phyloP scores from a whole-genome alignment of 2,329 filamentous ascomycete genomes.

The Botryotinia globosa region DNA sequence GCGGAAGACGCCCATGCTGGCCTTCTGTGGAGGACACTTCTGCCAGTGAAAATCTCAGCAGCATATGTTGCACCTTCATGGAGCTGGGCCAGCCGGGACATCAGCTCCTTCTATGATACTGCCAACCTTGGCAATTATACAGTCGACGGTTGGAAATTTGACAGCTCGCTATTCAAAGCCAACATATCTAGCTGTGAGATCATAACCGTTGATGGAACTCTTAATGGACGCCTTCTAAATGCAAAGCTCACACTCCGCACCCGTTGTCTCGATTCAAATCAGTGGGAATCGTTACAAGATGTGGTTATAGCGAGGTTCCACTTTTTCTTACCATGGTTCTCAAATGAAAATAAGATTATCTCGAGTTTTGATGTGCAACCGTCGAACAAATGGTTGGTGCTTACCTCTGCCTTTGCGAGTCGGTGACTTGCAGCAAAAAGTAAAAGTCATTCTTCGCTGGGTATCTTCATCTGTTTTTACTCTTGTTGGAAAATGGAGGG shows the following conservation, averaged over 20 bases:
- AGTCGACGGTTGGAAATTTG: background rate
- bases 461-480: too few species aligned
- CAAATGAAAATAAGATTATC: too few species aligned
- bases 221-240: background rate
- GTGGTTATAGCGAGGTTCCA: background rate
- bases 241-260: background rate
- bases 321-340: too few species aligned
- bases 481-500: too few species aligned
- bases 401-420: too few species aligned
- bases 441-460: too few species aligned
- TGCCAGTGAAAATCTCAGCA: background rate
- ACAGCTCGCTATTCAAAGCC: background rate
- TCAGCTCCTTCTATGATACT: too few species aligned
- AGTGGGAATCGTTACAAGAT: background rate
- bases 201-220: background rate
- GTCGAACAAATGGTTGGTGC: too few species aligned
- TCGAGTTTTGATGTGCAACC: too few species aligned
- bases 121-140: fast-evolving
- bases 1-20: background rate
- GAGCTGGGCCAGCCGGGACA: background rate
- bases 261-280: background rate
- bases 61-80: background rate
- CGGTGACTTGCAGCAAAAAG: too few species aligned
- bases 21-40: background rate
- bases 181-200: background rate